A percentile compares a stretch with the other conserved stretches of the same genome.
phyloP scores from a whole-genome alignment of 768 basidiomycete genomes.

The Kwoniella sp. region DNA sequence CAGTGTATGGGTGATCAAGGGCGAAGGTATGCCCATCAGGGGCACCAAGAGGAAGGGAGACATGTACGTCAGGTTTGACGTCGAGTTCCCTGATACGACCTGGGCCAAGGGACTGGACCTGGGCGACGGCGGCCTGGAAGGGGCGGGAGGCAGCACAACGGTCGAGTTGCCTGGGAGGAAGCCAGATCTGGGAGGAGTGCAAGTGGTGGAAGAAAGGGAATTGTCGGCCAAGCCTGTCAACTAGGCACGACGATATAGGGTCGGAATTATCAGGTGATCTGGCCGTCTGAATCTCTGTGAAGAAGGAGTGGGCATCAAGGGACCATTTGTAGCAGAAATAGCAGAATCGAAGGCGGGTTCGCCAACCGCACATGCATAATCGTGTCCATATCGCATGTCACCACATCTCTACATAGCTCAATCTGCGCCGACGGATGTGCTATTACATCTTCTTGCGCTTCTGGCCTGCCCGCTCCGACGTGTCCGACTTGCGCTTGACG shows the following conservation, averaged over 20 bases:
- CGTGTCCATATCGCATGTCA: no score
- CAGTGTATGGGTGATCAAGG: constrained; percentile 67
- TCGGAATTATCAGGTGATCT: no score
- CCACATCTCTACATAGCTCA: no score
- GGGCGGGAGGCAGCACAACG: background rate
- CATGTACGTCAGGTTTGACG: constrained; percentile 71
- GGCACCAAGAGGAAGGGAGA: constrained; percentile 64
- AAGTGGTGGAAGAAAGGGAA: constrained; percentile 1
- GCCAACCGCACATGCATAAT: background rate
- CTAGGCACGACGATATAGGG: background rate
- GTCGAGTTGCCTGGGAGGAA: constrained; percentile 13
- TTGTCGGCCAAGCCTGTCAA: constrained; percentile 9
- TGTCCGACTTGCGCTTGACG: no score
- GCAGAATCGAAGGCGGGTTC: background rate
- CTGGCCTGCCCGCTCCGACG: no score
- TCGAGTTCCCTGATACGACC: constrained; percentile 79
- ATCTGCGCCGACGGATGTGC: no score
- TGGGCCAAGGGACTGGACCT: constrained; percentile 72
- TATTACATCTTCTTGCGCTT: no score
- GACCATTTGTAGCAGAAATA: background rate
- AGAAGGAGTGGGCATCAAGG: background rate
- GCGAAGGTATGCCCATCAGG: constrained; percentile 78
- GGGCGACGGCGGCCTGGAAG: constrained; percentile 49
- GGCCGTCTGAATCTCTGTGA: no score
- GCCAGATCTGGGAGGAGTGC: constrained; percentile 5